Evolutionary conservation across 306 rosid genomes (phyloP).

Genomic region (Cucumis hystrix): DNA sequence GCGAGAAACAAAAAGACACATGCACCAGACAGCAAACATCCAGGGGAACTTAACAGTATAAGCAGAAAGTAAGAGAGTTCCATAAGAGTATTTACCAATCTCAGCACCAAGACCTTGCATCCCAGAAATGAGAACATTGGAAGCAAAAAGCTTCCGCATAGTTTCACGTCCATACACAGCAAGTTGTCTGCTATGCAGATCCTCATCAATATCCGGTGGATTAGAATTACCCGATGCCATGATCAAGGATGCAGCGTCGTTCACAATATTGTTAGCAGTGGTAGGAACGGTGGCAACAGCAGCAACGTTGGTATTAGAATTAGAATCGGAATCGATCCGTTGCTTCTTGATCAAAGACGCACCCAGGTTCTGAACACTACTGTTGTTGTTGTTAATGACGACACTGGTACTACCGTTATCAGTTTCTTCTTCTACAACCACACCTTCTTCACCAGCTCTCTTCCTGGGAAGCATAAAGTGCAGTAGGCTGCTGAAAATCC

Average conservation of each 20-base stretch:
- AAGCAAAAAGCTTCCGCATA: conserved; percentile 73
- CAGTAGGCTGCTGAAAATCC: conserved; percentile 48
- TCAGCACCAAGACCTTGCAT: conserved; percentile 93
- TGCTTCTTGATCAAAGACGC: conserved; percentile 41
- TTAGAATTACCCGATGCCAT: conserved; percentile 58
- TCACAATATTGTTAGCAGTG: conserved; percentile 7
- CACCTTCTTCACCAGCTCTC: conserved; percentile 68
- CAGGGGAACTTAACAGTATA: not conserved
- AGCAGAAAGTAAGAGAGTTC: not conserved
- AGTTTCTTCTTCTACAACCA: conserved; percentile 39
- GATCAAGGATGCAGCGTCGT: conserved; percentile 12
- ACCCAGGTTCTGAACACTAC: not conserved
- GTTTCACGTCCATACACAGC: conserved; percentile 97
- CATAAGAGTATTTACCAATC: conserved; percentile 36
- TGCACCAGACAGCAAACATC: not conserved
- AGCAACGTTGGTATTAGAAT: not conserved
- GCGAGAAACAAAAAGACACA: not conserved
- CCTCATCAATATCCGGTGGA: conserved; percentile 67
- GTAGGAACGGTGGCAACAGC: not conserved
- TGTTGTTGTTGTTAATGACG: conserved; percentile 7
- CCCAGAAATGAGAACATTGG: conserved; percentile 74
- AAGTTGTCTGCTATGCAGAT: conserved; percentile 92
- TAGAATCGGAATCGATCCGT: conserved; percentile 42
- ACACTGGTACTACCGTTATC: conserved; percentile 12
- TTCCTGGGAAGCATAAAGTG: conserved; percentile 93